Percentiles rank a stretch among this genome's conserved stretches.
Conservation (phyloP, 495 filamentous ascomycete genomes). For the Monascus purpureus region DNA sequence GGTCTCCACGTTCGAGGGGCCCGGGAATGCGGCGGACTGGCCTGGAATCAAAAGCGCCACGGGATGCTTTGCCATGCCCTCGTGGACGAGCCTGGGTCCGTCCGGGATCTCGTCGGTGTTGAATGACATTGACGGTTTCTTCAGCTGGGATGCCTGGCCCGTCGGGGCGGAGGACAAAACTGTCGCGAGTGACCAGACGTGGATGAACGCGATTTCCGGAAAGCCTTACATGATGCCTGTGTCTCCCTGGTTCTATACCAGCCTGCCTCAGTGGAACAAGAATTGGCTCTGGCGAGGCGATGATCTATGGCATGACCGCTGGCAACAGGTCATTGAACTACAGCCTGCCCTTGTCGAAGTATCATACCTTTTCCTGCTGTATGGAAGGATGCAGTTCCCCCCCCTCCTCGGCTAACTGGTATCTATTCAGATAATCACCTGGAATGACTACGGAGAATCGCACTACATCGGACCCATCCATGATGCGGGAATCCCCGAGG, state of each 20-base stretch:
- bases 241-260: constrained; percentile 64
- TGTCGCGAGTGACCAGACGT: constrained; percentile 38
- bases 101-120: constrained; percentile 27
- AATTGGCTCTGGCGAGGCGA: constrained; percentile 65
- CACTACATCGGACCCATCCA: constrained; percentile 56
- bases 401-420: too few species aligned
- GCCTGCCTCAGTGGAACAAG: constrained; percentile 53
- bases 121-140: constrained; percentile 45
- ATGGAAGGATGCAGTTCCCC: too few species aligned
- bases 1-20: constrained; percentile 63
- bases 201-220: constrained; percentile 30
- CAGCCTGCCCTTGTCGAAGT: constrained; percentile 53
- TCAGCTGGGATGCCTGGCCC: constrained; percentile 67
- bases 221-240: constrained; percentile 73
- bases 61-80: constrained; percentile 43
- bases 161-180: constrained; percentile 39
- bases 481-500: constrained; percentile 31
- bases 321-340: constrained; percentile 51
- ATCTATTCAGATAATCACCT: constrained; percentile 37
- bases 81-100: constrained; percentile 48
- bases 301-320: constrained; percentile 60
- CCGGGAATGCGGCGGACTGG: constrained; percentile 43
- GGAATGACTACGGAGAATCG: constrained; percentile 69
- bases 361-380: constrained; percentile 3
- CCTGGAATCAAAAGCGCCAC: constrained; percentile 34